Evolutionary conservation across 2,329 filamentous ascomycete species (phyloP).

Genomic region (Didymella exigua): DNA sequence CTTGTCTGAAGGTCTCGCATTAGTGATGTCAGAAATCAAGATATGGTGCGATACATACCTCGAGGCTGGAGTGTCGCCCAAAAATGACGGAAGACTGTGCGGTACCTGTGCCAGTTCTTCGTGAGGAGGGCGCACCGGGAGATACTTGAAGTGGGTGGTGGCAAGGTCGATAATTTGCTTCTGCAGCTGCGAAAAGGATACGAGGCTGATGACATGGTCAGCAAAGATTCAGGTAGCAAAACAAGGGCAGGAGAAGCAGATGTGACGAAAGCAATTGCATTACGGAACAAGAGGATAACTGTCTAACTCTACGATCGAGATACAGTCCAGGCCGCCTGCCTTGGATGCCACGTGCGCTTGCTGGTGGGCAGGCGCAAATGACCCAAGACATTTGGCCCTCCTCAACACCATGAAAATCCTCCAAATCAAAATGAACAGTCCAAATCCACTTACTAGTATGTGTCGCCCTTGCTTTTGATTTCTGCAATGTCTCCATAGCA

Average conservation of each 20-base stretch:
- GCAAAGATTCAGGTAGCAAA: constrained; percentile 17
- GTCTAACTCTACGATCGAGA: constrained; percentile 18
- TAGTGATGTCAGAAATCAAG: not conserved
- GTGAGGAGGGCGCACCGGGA: constrained; percentile 57
- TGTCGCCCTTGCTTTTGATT: constrained; percentile 52
- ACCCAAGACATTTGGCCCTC: constrained; percentile 20
- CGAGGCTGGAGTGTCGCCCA: constrained; percentile 59
- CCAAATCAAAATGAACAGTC: constrained; percentile 25
- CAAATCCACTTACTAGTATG: constrained; percentile 52
- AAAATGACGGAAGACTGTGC: constrained; percentile 59
- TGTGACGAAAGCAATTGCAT: constrained; percentile 34
- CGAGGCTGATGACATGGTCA: constrained; percentile 49
- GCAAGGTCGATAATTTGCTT: constrained; percentile 59
- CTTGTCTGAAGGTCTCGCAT: constrained; percentile 44
- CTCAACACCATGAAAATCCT: constrained; percentile 18
- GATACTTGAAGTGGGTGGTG: constrained; percentile 58
- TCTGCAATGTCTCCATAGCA: constrained; percentile 50
- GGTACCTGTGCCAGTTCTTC: constrained; percentile 60
- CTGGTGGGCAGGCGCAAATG: constrained; percentile 16
- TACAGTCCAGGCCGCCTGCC: constrained; percentile 19
- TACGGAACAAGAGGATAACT: constrained; percentile 22
- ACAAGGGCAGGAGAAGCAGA: constrained; percentile 12
- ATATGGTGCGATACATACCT: constrained; percentile 32
- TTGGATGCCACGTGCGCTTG: constrained; percentile 17
- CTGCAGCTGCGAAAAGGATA: constrained; percentile 59